These are phyloP conservation scores for Zelopaecilomyces penicillatus DNA, from an alignment of 2,329 filamentous ascomycete species.

Conservation along the genomic window DNA sequence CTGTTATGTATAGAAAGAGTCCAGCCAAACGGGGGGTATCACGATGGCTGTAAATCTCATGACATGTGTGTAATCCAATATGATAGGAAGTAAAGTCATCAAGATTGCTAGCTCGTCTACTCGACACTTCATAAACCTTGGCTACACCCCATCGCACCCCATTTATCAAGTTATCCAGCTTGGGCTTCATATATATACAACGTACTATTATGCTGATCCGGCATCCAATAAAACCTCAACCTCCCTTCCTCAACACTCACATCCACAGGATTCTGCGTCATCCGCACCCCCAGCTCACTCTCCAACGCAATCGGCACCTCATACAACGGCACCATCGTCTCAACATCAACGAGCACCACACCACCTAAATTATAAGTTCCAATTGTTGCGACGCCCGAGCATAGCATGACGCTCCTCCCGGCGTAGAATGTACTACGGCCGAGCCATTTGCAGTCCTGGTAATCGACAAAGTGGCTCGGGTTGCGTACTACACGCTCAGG, in stretches of 20 bases:
- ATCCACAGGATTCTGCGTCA: slow-evolving; percentile 43
- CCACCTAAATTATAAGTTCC: slow-evolving; percentile 31
- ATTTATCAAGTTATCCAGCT: too few relatives aligned
- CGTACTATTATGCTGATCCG: slow-evolving; percentile 37
- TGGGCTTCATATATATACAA: slow-evolving; percentile 39
- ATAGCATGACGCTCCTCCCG: slow-evolving; percentile 37
- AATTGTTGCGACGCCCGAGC: slow-evolving; percentile 35
- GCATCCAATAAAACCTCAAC: slow-evolving; percentile 37
- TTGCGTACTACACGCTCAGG: slow-evolving; percentile 21
- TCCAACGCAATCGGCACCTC: slow-evolving; percentile 37
- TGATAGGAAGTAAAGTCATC: too few relatives aligned
- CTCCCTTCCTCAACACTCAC: slow-evolving; percentile 34
- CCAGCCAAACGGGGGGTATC: too few relatives aligned
- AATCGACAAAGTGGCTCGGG: slow-evolving; percentile 37
- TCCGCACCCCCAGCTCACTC: slow-evolving; percentile 27
- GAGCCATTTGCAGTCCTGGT: slow-evolving; percentile 45
- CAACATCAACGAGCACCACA: slow-evolving; percentile 37
- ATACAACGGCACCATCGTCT: slow-evolving; percentile 34
- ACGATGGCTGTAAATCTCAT: too few relatives aligned
- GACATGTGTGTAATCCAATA: too few relatives aligned
- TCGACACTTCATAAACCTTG: too few relatives aligned
- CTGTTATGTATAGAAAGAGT: too few relatives aligned
- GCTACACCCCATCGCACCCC: too few relatives aligned
- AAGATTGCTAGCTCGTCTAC: too few relatives aligned
- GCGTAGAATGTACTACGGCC: slow-evolving; percentile 29